Percentiles rank a stretch among this genome's conserved stretches.
phyloP scores from a whole-genome alignment of 2,329 filamentous ascomycete species.

The Cercospora sp. region DNA sequence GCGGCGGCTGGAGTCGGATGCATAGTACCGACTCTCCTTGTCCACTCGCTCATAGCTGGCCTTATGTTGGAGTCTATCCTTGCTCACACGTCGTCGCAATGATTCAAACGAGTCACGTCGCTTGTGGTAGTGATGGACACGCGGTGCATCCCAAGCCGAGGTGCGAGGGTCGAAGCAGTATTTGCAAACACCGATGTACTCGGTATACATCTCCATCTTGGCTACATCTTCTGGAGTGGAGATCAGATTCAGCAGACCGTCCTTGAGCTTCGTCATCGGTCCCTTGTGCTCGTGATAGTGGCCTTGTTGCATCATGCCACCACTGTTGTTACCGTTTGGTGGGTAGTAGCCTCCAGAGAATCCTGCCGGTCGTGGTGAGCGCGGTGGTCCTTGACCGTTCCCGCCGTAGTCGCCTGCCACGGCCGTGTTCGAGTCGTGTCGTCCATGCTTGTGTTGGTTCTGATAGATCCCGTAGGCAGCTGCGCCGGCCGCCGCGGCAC shows the following conservation, averaged over 20 bases:
- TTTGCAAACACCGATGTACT: conserved; percentile 65
- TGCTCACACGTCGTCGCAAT: conserved; percentile 31
- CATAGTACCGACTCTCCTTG: conserved; percentile 60
- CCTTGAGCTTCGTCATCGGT: conserved; percentile 60
- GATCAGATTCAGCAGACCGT: conserved; percentile 49
- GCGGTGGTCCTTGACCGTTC: conserved; percentile 26
- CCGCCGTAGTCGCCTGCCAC: conserved; percentile 23
- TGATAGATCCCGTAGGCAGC: conserved; percentile 46
- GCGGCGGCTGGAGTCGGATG: conserved; percentile 50
- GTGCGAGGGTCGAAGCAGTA: conserved; percentile 64
- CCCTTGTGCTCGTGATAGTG: conserved; percentile 55
- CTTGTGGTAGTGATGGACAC: conserved; percentile 58
- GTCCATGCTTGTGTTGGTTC: conserved; percentile 34
- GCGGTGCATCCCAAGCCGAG: conserved; percentile 57
- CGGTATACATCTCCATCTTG: conserved; percentile 67
- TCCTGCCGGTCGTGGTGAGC: conserved; percentile 19
- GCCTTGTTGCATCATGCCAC: conserved; percentile 29
- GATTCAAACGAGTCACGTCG: conserved; percentile 36
- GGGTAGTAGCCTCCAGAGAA: conserved; percentile 22
- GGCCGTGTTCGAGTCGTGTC: conserved; percentile 21
- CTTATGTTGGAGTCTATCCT: conserved; percentile 29
- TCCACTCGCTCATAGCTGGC: conserved; percentile 52
- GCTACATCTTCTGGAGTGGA: conserved; percentile 58
- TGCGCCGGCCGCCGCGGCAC: conserved; percentile 47
- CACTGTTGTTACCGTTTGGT: conserved; percentile 16